These are phyloP conservation scores for Rhytidiadelphus loreus DNA, from an alignment of 225 moss, liverwort and hornwort genomes.

Conservation along the genomic window DNA sequence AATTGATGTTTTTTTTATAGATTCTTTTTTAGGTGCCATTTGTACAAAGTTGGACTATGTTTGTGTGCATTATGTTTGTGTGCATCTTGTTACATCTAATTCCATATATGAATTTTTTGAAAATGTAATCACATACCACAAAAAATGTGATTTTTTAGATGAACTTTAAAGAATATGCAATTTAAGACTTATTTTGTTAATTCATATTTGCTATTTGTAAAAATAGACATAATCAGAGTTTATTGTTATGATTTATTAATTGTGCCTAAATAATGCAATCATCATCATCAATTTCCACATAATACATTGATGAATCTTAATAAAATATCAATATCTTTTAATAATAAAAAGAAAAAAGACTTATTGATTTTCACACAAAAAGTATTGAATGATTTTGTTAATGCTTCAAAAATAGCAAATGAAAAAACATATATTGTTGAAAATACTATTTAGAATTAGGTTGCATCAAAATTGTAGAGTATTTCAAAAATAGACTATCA, in stretches of 20 bases:
- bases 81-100: background rate
- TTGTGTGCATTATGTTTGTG: background rate
- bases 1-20: background rate
- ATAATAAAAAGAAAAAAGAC: accelerated
- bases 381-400: accelerated
- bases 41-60: background rate
- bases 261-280: background rate
- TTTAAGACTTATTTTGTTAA: background rate
- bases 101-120: background rate
- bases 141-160: background rate
- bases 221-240: background rate
- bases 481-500: background rate
- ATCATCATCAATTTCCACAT: background rate
- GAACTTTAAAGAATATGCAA: background rate
- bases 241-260: background rate
- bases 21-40: constrained; percentile 2
- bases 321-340: too few relatives aligned
- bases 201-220: background rate
- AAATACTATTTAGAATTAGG: background rate
- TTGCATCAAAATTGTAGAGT: background rate
- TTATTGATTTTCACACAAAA: background rate
- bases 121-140: background rate
- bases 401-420: background rate
- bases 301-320: too few relatives aligned
- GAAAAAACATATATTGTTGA: accelerated